Base-by-base conservation (phyloP, 2,329 filamentous ascomycete species). In the Hymenotorrendiella dingleyae region DNA sequence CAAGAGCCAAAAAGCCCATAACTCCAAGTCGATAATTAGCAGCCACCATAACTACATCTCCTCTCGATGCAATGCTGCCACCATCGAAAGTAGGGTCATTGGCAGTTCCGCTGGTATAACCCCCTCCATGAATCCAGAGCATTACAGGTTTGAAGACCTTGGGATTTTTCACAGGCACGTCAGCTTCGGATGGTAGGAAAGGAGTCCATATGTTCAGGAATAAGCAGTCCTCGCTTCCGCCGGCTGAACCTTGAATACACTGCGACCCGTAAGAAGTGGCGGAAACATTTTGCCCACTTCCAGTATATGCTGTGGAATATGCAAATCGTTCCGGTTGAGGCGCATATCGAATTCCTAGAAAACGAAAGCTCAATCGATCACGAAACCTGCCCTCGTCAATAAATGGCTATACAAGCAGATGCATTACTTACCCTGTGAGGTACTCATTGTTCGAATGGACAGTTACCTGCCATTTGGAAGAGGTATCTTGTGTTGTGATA, bases 181-280 rank as follows among this genome's bases (percentile, higher is more conserved):
- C 37, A 12, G 42, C 45, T 20, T 45, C 38, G 4, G 49, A 48
- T n/a, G 53, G 52, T 7, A 53, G 43, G 0, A 66, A 63, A 0
- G 81, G 79, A 5, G 79, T 71, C 36, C 75, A 69, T 4, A 84
- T 71, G 37, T 70, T 73, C 43, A 52, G 42, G 37, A 23, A 80
- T 32, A 84, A 61, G 57, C 84, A 79, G 57, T 84, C 80, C 4
- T 67, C 70, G 3, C 47, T 42, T 11, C 45, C 48, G 12, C 24
- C 67, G 14, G 28, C 22, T 59, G 30, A 49, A 12, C 58, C 51
- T 45, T 74, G 70, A 0, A 66, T 56, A 49, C 72, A 75, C 46
- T 68, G 58, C 6, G 64, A 60, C 6, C 66, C 69, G 51, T 67
- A 74, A 11, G 56, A 43, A 1, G 62, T 70, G 3, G 66, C 69